Base-by-base conservation (phyloP, 2,329 filamentous ascomycete species). In the Penicillium fuscoglaucum region DNA sequence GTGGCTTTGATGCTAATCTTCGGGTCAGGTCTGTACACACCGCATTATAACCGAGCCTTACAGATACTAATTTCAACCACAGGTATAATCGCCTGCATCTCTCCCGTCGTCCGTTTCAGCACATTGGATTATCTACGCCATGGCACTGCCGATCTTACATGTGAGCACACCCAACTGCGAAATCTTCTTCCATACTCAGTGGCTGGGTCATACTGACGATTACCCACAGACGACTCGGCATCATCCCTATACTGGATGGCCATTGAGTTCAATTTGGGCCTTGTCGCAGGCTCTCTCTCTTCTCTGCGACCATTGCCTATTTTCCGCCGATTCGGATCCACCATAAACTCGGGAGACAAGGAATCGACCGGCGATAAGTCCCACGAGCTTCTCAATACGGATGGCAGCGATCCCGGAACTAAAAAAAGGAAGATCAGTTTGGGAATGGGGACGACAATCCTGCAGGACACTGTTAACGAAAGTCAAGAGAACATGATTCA, bases 191-290 rank as follows among this genome's bases (percentile, higher is more conserved):
- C 40, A 6, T 3, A 15, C 7, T 17, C 12, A 2, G 17, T 13
- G 8, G 6, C 7, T 13, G 7, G 8, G 1, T 15, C 12, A 52
- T 44, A 26, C 50, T 52, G 13, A 29, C 40, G 5, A 15, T 28
- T n/a, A 21, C 39, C 6, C 8, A n/a, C 35, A 62, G 62, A 67
- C 9, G 39, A 44, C 13, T 60, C 64, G 1, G 55, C 59, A 6
- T 52, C 55, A 1, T 62, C 66, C 4, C 49, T 66, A 4, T 64
- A 64, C 56, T 66, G 61, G 60, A 66, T 68, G 66, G 55, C 57
- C 7, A 54, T 66, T 9, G 66, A 68, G 29, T 68, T 68, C 57
- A 62, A 62, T 10, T 47, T 67, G 1, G 64, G 54, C 10, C 63
- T 67, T 9, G 55, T 65, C 15, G 51, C 64, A 8, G 64, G 64